Percentiles rank a stretch among this genome's conserved stretches.
phyloP scores from a whole-genome alignment of 768 basidiomycete species.

The Amanita pseudoporphyria region DNA sequence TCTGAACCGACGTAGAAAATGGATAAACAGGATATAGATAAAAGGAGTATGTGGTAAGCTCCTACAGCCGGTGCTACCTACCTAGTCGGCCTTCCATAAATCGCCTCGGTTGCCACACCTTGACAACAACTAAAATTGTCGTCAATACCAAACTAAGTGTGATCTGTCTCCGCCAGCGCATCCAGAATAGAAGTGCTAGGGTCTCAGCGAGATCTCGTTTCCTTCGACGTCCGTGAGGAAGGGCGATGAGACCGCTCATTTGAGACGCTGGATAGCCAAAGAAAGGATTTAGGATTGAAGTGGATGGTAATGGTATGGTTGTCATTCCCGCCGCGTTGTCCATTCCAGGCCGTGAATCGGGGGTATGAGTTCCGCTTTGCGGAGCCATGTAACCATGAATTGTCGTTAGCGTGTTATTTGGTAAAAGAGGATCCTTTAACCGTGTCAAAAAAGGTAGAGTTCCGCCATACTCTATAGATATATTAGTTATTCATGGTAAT shows the following conservation, averaged over 20 bases:
- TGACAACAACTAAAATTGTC: constrained; percentile 19
- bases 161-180: constrained; percentile 45
- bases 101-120: constrained; percentile 15
- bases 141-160: constrained; percentile 24
- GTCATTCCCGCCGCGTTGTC: constrained; percentile 2
- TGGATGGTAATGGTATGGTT: constrained; percentile 34
- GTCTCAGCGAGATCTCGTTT: constrained; percentile 61
- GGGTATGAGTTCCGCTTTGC: constrained; percentile 9
- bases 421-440: constrained; percentile 41
- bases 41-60: neutral
- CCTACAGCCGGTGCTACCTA: neutral
- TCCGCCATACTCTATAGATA: constrained; percentile 57
- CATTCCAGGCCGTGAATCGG: constrained; percentile 9
- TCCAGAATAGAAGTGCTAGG: constrained; percentile 55
- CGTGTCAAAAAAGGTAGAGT: constrained; percentile 38
- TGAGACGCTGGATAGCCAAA: constrained; percentile 57
- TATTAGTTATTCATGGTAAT: constrained; percentile 8
- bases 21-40: too few species aligned
- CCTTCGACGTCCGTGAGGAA: constrained; percentile 55
- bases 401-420: constrained; percentile 12
- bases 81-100: constrained; percentile 11
- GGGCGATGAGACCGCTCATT: constrained; percentile 19
- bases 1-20: too few species aligned
- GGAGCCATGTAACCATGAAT: constrained; percentile 6
- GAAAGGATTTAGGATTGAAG: constrained; percentile 61